Base-by-base conservation (phyloP, 2,329 filamentous ascomycete genomes). In the Pseudogymnoascus sp. region DNA sequence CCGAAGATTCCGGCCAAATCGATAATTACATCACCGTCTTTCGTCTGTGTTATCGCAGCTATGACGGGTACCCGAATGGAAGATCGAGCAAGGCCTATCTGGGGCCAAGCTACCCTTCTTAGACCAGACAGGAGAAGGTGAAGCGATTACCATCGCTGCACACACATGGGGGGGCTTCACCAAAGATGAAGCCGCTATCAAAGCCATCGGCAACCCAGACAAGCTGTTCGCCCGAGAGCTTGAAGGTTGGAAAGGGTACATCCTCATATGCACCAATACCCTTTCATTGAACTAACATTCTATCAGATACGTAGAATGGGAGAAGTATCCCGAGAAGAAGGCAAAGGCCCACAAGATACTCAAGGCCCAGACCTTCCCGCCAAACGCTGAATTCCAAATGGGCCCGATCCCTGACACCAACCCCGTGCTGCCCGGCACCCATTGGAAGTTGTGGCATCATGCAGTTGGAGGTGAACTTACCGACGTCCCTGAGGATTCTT, bases 261-360 rank as follows among this genome's bases (percentile, higher is more conserved):
- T 64, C 21, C 44, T n/a, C 40, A 44, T 44, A 44, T 26, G 21
- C 21, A 44, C 10, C 17, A 8, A 10, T 6, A 9, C 29, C 37
- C 57, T 11, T 17, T 35, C 26, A 36, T 21, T 24, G n/a, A 57
- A 29, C 57, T 64, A 17, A 62, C 21, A 39, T 62, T 13, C n/a
- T 24, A 10, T 24, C 9, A 61, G 63, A 37, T 89, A 87, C 63
- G 77, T 90, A 5, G 86, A 88, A 67, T 88, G 85, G 86, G 86
- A 88, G 68, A 78, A 83, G 10, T 86, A 88, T 60, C 86, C 86
- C 0, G 84, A 87, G 57, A 89, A 88, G 72, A 87, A 86, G 67
- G 78, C 76, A 26, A 74, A 79, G 50, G 86, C 83, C 0, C 78
- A 80, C 54, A 77, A 82, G 61, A 80, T 87, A 57, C 68, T 87